Base-by-base conservation (phyloP, 1,139 yeast genomes). In the Arxiozyma bovina region DNA sequence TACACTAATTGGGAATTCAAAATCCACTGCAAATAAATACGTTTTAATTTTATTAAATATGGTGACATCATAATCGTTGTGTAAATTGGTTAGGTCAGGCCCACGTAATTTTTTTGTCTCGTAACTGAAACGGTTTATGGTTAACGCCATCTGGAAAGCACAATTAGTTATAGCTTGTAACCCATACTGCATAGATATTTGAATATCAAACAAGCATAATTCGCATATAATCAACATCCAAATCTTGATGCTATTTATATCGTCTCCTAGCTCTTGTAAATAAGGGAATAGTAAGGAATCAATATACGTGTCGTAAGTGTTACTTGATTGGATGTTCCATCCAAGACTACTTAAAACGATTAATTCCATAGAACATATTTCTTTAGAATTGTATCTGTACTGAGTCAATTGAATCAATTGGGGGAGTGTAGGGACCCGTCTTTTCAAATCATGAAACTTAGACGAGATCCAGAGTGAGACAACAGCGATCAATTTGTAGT, bases 391-490 rank as follows among this genome's bases (percentile, higher is more conserved):
- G 68, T 81, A 81, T 62, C 82, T 78, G 60, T 79, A 79, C 67
- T 87, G 85, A 64, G 89, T 84, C 69, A 72, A 63, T 42, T 68
- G 71, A 49, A 68, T 65, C 11, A 72, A 55, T 47, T 82, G 77
- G 59, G 76, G 76, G 62, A 83, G 72, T 22, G 80, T 73, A 34
- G 89, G 87, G 50, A 83, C 79, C 64, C 81, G 81, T 61, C 79
- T 79, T 70, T 86, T 86, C 54, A 82, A 75, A 66, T 85, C 93
- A 69, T 81, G 75, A 67, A 80, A 83, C 70, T 86, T 86, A 59
- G 89, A 81, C 47, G 87, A 78, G 52, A 85, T 78, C 94, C 93
- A 86, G 51, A 86, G 72, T 58, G 87, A 78, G 30, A 89, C 81
- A 57, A 85, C 74, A 2, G 90, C 91, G 57, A 85, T 72, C 58